Conservation (phyloP, 306 rosid species). For the Purshia tridentata region DNA sequence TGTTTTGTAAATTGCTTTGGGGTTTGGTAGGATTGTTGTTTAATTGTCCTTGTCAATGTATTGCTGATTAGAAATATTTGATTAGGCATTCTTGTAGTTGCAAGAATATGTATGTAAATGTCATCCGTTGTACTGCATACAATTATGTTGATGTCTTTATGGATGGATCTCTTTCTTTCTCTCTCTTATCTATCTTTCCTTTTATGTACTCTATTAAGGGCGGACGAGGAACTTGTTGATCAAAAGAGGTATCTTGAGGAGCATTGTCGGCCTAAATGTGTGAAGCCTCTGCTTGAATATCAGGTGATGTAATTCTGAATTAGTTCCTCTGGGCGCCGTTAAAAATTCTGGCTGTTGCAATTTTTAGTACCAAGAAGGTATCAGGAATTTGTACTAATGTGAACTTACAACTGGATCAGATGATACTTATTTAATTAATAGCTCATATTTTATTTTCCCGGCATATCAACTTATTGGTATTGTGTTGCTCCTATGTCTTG, state of each 20-base stretch:
- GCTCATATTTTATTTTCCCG: not conserved
- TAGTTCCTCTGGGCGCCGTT: not conserved
- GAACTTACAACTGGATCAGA: not conserved
- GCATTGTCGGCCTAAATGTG: slow-evolving; percentile 28
- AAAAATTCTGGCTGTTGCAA: not conserved
- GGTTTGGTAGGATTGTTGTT: not conserved
- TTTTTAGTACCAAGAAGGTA: not conserved
- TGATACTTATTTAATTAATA: not conserved
- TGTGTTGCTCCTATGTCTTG: not conserved
- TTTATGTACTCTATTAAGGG: not conserved
- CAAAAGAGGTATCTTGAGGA: slow-evolving; percentile 23
- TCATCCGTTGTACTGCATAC: no score
- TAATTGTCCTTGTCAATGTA: not conserved
- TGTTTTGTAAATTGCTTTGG: not conserved
- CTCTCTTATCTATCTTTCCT: not conserved
- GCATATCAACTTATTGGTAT: not conserved
- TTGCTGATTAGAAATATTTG: not conserved
- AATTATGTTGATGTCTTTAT: no score
- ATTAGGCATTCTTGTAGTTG: not conserved
- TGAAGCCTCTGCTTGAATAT: slow-evolving; percentile 25
- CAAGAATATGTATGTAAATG: not conserved
- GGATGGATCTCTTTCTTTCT: not conserved
- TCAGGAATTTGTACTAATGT: not conserved
- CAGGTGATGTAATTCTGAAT: slow-evolving; percentile 9
- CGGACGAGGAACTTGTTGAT: slow-evolving; percentile 26